Evolutionary conservation across 768 basidiomycete genomes (phyloP), one percentile per base, ranked within the genome.

Genomic region (Termitomyces sp.): DNA sequence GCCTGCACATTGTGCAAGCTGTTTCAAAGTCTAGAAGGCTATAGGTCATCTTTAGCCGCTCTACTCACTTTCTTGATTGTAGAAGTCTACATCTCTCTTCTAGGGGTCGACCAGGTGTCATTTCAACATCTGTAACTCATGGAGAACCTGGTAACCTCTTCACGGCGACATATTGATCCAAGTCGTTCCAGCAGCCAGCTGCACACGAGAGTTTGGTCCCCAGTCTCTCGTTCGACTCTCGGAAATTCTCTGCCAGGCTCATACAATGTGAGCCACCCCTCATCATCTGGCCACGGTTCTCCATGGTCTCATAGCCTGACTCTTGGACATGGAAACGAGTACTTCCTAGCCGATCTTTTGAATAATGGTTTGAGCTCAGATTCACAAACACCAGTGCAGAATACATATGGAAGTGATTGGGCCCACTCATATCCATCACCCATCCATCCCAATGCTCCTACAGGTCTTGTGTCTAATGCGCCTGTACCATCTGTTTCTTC

Each of bases 381-480:
- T 45, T 46, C 52, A 55, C 51, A 33, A 20, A 20, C 41, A 40
- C 52, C 57, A 50, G 55, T 65, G n/a, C 62, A 64, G 33, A 65
- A 65, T 36, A 59, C 63, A 50, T 66, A 71, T 48, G 64, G 60
- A 58, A 62, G 72, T 59, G 72, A 78, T 65, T 90, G 88, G 88
- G 71, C 69, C 26, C 72, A 76, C 62, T 53, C 87, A 20, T 87
- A 87, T 68, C 74, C 86, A n/a, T 67, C 79, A 3, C 83, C 88
- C 2, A 73, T 88, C 51, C 78, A 85, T 59, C 83, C 85, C 6
- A 67, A 78, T 45, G 72, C 83, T 35, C 88, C 87, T 63, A 80
- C 83, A 41, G 78, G 80, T 36, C 78, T 89, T 44, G 78, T 82
- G 13, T 80, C 86, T 3, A 83, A 82, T 64, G 84, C 82, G 63